Percentiles rank a stretch among this genome's conserved stretches.
These are phyloP conservation scores for Plasmodium knowlesi DNA, from an alignment of 169 alveolate species.

Conservation along the genomic window DNA sequence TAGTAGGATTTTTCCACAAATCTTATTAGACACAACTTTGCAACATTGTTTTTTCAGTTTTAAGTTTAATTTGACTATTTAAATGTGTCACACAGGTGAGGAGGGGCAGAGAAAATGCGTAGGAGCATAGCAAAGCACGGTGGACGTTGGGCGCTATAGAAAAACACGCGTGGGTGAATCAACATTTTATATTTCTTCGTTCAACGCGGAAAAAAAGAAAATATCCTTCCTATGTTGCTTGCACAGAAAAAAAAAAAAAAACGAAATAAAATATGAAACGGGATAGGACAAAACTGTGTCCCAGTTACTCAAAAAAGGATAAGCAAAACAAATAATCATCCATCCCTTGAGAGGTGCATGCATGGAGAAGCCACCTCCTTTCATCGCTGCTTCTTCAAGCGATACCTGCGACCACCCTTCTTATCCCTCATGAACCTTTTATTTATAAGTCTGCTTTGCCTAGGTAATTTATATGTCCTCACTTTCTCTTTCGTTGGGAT, in stretches of 20 bases:
- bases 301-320: background rate
- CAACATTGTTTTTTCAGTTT: constrained; percentile 63
- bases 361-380: background rate
- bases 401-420: constrained; percentile 76
- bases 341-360: background rate
- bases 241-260: constrained; percentile 6
- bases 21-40: constrained; percentile 23
- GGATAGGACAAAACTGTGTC: background rate
- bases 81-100: background rate
- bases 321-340: background rate
- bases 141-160: background rate
- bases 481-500: constrained; percentile 78
- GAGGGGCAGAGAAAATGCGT: background rate
- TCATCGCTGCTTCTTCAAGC: constrained; percentile 72
- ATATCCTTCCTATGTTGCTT: background rate
- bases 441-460: constrained; percentile 81
- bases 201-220: background rate
- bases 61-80: constrained; percentile 62
- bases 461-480: constrained; percentile 78
- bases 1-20: constrained; percentile 25
- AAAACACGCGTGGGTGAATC: too few species aligned
- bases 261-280: background rate
- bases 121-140: background rate
- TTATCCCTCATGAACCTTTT: constrained; percentile 79
- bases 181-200: background rate